phyloP scores from a whole-genome alignment of 2,329 filamentous ascomycete species.

The Aspergillus ochraceus region DNA sequence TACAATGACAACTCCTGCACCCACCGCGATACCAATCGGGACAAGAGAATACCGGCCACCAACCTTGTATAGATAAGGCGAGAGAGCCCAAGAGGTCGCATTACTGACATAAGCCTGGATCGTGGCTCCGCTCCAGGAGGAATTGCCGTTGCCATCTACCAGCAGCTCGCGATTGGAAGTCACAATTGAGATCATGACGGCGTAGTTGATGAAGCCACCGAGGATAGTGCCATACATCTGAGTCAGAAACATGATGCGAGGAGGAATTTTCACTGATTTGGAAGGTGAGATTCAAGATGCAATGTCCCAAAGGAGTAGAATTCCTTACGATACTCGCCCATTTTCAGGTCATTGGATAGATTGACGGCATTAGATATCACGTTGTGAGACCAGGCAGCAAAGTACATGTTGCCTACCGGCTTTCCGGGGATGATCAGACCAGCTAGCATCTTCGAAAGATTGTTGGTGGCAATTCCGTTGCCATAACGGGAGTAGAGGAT shows the following conservation, averaged over 20 bases:
- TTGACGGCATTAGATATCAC: conserved; percentile 27
- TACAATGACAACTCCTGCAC: conserved; percentile 44
- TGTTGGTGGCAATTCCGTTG: conserved; percentile 20
- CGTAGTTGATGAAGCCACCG: conserved; percentile 56
- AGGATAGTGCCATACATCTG: conserved; percentile 58
- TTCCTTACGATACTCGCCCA: conserved; percentile 10
- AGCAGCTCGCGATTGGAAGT: conserved; percentile 51
- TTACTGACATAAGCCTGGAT: conserved; percentile 46
- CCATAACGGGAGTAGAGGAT: conserved; percentile 21
- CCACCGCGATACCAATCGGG: conserved; percentile 53
- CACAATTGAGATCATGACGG: conserved; percentile 58
- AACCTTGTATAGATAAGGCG: conserved; percentile 53
- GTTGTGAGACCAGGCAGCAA: conserved; percentile 30
- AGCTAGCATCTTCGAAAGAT: conserved; percentile 30
- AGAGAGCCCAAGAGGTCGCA: conserved; percentile 48
- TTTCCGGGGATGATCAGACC: conserved; percentile 25
- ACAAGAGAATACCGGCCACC: conserved; percentile 50
- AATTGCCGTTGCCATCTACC: conserved; percentile 46
- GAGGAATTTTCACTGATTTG: conserved; percentile 53
- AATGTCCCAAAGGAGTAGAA: no score
- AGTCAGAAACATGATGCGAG: conserved; percentile 56
- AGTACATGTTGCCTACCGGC: conserved; percentile 27
- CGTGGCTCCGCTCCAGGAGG: conserved; percentile 54
- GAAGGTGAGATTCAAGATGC: background rate
- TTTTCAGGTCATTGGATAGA: conserved; percentile 22